Evolutionary conservation across 2,329 filamentous ascomycete genomes (phyloP).

Genomic region (Pezicula radicicola): DNA sequence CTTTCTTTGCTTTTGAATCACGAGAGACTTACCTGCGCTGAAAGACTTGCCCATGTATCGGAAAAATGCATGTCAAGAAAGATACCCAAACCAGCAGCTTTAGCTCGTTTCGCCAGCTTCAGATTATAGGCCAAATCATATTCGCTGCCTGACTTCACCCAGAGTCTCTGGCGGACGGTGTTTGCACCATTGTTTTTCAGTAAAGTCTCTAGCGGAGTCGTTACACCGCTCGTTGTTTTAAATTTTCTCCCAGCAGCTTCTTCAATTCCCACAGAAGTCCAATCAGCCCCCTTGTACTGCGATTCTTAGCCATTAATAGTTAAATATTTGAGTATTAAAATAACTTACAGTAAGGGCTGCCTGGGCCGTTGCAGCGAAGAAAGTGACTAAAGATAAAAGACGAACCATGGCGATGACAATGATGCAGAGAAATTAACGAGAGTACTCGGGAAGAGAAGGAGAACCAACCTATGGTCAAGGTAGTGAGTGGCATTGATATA

Average conservation of each 20-base stretch:
- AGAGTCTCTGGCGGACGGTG: slow-evolving; percentile 67
- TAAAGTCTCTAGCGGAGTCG: slow-evolving; percentile 59
- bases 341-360: slow-evolving; percentile 38
- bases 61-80: slow-evolving; percentile 64
- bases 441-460: no score
- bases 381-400: neutral
- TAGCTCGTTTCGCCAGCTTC: slow-evolving; percentile 60
- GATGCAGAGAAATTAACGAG: no score
- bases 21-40: slow-evolving; percentile 45
- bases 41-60: slow-evolving; percentile 70
- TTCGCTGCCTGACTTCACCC: slow-evolving; percentile 63
- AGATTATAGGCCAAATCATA: slow-evolving; percentile 72
- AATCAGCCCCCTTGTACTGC: slow-evolving; percentile 63
- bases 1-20: neutral
- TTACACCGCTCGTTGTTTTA: slow-evolving; percentile 50
- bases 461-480: no score
- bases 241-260: slow-evolving; percentile 60
- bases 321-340: no score
- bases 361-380: neutral
- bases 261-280: slow-evolving; percentile 64
- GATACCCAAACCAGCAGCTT: slow-evolving; percentile 54
- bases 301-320: no score
- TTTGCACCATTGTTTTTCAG: slow-evolving; percentile 61
- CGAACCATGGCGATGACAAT: neutral
- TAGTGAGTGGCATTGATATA: no score